A percentile compares a stretch with the other conserved stretches of the same genome.
Evolutionary conservation across 306 rosid genomes (phyloP).

Genomic region (Quercus engelmannii): DNA sequence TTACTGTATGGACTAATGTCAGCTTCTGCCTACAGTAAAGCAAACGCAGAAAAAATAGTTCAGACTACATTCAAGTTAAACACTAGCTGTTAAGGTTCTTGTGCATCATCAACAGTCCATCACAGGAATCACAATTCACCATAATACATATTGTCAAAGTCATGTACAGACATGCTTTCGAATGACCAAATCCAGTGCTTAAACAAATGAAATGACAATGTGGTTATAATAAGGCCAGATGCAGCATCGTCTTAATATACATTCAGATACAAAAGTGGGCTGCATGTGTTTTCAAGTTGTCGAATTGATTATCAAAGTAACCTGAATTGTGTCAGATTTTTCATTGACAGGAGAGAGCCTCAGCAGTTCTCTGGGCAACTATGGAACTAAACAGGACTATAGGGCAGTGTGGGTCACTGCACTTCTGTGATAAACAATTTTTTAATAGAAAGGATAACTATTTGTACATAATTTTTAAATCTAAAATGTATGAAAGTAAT

Average conservation of each 20-base stretch:
- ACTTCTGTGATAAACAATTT: neutral
- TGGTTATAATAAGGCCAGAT: neutral
- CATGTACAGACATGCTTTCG: neutral
- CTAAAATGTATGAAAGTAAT: neutral
- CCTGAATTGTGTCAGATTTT: neutral
- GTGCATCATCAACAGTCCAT: slow-evolving; percentile 19
- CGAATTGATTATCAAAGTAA: neutral
- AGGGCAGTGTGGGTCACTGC: neutral
- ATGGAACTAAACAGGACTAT: neutral
- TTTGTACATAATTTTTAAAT: neutral
- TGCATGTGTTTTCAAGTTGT: neutral
- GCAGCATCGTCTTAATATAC: slow-evolving; percentile 6
- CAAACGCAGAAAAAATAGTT: slow-evolving; percentile 17
- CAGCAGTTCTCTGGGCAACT: slow-evolving; percentile 5
- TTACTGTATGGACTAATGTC: slow-evolving; percentile 70
- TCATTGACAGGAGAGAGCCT: slow-evolving; percentile 2
- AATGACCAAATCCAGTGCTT: neutral
- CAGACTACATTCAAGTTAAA: slow-evolving; percentile 19
- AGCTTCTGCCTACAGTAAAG: slow-evolving; percentile 70
- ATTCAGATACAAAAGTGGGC: neutral
- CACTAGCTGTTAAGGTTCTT: neutral
- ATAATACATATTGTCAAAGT: neutral
- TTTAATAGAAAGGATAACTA: neutral
- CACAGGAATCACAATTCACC: neutral
- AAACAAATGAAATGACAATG: neutral